phyloP scores from a whole-genome alignment of 2,329 filamentous ascomycete genomes.

The Verticillium dahliae region DNA sequence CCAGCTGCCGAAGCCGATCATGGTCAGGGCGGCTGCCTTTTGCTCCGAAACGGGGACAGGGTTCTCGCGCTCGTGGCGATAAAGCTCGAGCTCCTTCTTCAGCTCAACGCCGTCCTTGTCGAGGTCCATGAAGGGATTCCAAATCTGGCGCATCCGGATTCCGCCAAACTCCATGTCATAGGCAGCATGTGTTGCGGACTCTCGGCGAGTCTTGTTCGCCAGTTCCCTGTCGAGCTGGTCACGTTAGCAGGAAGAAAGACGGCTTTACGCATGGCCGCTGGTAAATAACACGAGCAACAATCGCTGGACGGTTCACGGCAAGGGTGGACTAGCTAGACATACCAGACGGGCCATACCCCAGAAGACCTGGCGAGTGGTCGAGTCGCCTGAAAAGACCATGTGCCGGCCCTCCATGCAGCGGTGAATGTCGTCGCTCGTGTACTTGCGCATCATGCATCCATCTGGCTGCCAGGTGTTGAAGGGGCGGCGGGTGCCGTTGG shows the following conservation, averaged over 20 bases:
- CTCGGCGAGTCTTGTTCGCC: background rate
- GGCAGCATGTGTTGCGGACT: background rate
- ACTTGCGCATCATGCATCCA: slow-evolving; percentile 52
- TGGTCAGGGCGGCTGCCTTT: slow-evolving; percentile 13
- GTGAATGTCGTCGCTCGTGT: slow-evolving; percentile 41
- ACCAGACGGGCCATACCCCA: slow-evolving; percentile 37
- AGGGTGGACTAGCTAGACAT: slow-evolving; percentile 13
- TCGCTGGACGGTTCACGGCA: no score
- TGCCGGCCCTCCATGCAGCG: slow-evolving; percentile 43
- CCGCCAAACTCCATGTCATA: slow-evolving; percentile 30
- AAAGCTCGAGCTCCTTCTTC: slow-evolving; percentile 14
- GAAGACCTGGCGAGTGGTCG: slow-evolving; percentile 51
- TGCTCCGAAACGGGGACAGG: slow-evolving; percentile 10
- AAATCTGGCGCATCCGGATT: slow-evolving; percentile 48
- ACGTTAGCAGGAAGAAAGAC: background rate
- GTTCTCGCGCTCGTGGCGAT: slow-evolving; percentile 13
- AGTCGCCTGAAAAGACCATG: slow-evolving; percentile 54
- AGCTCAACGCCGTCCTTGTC: slow-evolving; percentile 17
- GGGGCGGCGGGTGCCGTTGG: slow-evolving; percentile 16
- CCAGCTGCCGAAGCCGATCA: slow-evolving; percentile 20
- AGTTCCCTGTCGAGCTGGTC: background rate
- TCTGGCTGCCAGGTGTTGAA: slow-evolving; percentile 51
- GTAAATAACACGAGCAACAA: no score
- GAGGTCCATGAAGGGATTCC: slow-evolving; percentile 55
- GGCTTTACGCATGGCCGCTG: background rate